A percentile compares a stretch with the other conserved stretches of the same genome.
phyloP scores from a whole-genome alignment of 2,329 filamentous ascomycete genomes.

The Arthrobotrys pseudoclavata region DNA sequence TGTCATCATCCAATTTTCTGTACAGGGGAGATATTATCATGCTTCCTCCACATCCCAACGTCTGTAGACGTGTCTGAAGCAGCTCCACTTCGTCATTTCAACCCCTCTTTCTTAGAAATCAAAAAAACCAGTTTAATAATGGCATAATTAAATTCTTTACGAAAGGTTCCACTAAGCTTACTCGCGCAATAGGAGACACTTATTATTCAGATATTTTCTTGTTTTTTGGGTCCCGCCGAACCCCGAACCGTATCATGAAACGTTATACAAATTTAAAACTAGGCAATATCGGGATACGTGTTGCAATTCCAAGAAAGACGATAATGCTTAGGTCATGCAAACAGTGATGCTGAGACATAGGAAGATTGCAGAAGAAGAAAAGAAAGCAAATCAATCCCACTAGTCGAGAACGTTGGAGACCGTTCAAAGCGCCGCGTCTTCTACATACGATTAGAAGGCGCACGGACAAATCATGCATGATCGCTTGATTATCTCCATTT shows the following conservation, averaged over 20 bases:
- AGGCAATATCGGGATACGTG: constrained; percentile 1
- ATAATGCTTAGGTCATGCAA: constrained; percentile 32
- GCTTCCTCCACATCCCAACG: constrained; percentile 9
- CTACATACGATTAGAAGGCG: constrained; percentile 8
- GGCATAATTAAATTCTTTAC: not conserved
- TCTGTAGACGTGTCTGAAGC: constrained; percentile 43
- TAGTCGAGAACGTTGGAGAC: constrained; percentile 24
- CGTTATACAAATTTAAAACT: constrained; percentile 28
- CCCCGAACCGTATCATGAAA: constrained; percentile 50
- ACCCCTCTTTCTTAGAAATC: constrained; percentile 50
- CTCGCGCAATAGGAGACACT: constrained; percentile 11
- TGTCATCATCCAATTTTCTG: constrained; percentile 48
- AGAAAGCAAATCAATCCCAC: constrained; percentile 3
- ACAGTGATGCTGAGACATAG: constrained; percentile 7
- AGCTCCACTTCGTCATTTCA: constrained; percentile 30
- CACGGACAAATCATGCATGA: constrained; percentile 48
- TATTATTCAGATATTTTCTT: not conserved
- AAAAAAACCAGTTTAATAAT: constrained; percentile 15
- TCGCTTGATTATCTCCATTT: constrained; percentile 46
- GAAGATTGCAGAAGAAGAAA: not conserved
- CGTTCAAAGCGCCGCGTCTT: constrained; percentile 19
- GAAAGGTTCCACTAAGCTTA: constrained; percentile 19
- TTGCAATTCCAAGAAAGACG: constrained; percentile 24
- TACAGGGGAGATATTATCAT: constrained; percentile 10
- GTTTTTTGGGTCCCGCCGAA: constrained; percentile 42